Evolutionary conservation across 768 basidiomycete genomes (phyloP).

Genomic region (Pisolithus tinctorius): DNA sequence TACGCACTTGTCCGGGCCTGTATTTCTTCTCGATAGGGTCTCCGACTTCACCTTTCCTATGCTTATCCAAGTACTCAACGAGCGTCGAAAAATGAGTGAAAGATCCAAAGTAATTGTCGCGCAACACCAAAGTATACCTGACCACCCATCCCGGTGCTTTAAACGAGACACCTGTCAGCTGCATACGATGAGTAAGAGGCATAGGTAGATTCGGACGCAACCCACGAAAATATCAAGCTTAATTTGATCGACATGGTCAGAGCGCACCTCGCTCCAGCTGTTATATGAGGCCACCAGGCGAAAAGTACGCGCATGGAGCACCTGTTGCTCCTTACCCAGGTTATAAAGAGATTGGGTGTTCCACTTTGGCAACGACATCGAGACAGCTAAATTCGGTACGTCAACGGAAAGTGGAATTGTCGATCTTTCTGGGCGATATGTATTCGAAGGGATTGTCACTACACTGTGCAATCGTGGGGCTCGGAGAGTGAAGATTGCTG

Average conservation of each 20-base stretch:
- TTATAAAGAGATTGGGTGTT: constrained; percentile 74
- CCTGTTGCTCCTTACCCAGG: constrained; percentile 48
- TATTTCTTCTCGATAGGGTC: constrained; percentile 81
- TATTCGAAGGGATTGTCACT: constrained; percentile 58
- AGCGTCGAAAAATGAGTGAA: constrained; percentile 92
- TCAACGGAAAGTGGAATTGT: constrained; percentile 60
- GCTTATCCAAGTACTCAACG: constrained; percentile 75
- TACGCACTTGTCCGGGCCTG: constrained; percentile 64
- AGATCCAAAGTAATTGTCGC: constrained; percentile 90
- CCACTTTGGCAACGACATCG: constrained; percentile 79
- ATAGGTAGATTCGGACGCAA: not conserved
- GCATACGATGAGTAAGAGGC: constrained; percentile 1
- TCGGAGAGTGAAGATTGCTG: constrained; percentile 67
- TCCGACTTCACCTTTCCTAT: constrained; percentile 53
- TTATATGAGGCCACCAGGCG: constrained; percentile 64
- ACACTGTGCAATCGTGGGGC: constrained; percentile 50
- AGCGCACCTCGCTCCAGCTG: constrained; percentile 59
- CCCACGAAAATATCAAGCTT: constrained; percentile 56
- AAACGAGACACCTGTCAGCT: constrained; percentile 53
- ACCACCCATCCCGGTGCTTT: constrained; percentile 83
- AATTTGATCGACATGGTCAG: constrained; percentile 75
- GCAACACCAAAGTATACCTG: constrained; percentile 79
- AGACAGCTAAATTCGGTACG: constrained; percentile 48
- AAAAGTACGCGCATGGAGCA: constrained; percentile 55
- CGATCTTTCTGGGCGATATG: constrained; percentile 65